Evolutionary conservation across 805 yeast species (phyloP), one percentile per base, ranked within the genome.

Genomic region (Cyberlindnera nakhonratchasimensis): DNA sequence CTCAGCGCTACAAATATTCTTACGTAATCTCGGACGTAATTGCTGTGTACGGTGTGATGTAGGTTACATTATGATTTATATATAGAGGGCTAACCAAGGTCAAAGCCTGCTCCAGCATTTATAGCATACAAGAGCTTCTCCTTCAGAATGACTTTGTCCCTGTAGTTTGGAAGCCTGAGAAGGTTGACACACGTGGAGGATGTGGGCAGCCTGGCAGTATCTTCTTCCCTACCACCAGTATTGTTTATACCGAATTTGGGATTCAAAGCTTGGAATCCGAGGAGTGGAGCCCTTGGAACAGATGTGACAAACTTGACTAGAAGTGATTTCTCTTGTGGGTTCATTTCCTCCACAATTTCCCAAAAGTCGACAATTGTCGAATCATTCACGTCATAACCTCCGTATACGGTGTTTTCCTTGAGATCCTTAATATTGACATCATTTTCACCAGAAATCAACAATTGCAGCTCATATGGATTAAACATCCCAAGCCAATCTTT

Each of bases 161-260:
- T 65, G 61, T 93, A 93, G 58, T 89, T 84, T 0, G 99, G 99
- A 21, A 93, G 62, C 55, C 84, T 89, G 47, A 93, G 67, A 43
- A 93, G 63, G 57, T 93, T 93, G 23, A 89, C 86, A 69, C 99
- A 93, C 0, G 99, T 93, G 0, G 96, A 80, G 0, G 98, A 85
- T 0, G 97, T 87, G 0, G 99, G 99, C 29, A 93, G 37, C 17
- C 40, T 39, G 2, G 69, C 70, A 2, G 55, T 50, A 21, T 75
- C 48, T 0, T 91, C 93, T 0, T 82, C 72, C 19, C 36, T 22
- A 9, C 42, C 42, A 13, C 35, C 34, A 7, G 25, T 22, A 22
- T 80, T 80, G 29, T 86, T 62, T 35, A 93, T 82, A 1, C 96
- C 96, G 62, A 93, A 88, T 41, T 69, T 70, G 0, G 99, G 99